Base-by-base conservation (phyloP, 768 basidiomycete species). In the Piloderma croceum region DNA sequence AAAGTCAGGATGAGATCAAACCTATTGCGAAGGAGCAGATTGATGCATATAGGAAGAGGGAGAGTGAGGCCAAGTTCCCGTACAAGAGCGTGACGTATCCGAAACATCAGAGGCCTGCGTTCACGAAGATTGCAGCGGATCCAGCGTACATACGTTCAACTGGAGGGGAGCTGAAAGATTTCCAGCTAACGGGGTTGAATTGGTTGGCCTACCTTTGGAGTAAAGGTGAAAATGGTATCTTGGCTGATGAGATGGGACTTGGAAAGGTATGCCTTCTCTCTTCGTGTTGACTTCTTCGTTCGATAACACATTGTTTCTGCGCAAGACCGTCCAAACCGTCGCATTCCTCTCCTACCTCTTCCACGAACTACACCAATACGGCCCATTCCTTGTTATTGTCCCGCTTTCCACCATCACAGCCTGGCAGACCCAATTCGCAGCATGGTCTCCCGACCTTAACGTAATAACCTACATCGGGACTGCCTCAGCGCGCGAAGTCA, bases 211-310 rank as follows among this genome's bases (percentile, higher is more conserved):
- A 94, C 62, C 69, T 93, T 12, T 98, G 96, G 96, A 81, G 77
- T 49, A 81, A 90, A 51, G 89, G 89, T 7, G 86, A 94, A 52
- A 98, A 98, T 57, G 96, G 96, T 15, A 96, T 99, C 44, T 68
- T 99, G 24, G 96, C 96, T 1, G 96, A 99, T 56, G 96, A 99
- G 74, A 99, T 98, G 96, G 96, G 96, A 59, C 83, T 99, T 19
- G 96, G 96, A 39, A 99, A 99, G 79, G 76, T 86, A 47, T 34
- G 51, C 24, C 45, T 15, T 20, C 20, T 23, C 18, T 49, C 7
- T 21, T 42, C 13, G 25, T 22, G 13, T 44, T 35, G 24, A 0
- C n/a, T 41, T 34, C 39, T 5, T 24, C 34, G 34, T n/a, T 43
- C 49, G 18, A 33, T 49, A 42, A 15, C 43, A n/a, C 44, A 53